Evolutionary conservation across 2,329 filamentous ascomycete genomes (phyloP).

Genomic region (Penicillium sp.): DNA sequence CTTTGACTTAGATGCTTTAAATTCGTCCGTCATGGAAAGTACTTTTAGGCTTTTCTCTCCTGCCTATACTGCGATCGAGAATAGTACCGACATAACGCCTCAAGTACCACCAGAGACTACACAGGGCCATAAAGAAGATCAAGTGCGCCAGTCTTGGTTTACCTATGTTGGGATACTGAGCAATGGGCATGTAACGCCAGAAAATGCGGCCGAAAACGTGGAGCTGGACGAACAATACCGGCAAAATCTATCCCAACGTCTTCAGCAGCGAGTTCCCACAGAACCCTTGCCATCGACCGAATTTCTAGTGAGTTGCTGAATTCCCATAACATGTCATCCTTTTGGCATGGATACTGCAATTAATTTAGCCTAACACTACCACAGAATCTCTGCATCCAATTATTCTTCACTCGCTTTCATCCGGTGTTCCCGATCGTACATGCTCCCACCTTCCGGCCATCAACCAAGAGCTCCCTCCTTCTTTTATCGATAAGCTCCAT

Average conservation of each 20-base stretch:
- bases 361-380: neutral
- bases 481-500: conserved; percentile 31
- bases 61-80: neutral
- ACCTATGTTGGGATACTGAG: conserved; percentile 26
- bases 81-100: neutral
- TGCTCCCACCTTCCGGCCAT: conserved; percentile 27
- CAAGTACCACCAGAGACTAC: neutral
- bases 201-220: conserved; percentile 19
- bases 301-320: conserved; percentile 16
- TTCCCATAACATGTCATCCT: no score
- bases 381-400: conserved; percentile 30
- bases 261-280: conserved; percentile 17
- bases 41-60: conserved; percentile 10
- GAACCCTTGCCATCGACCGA: conserved; percentile 19
- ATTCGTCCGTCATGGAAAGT: conserved; percentile 16
- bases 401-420: conserved; percentile 29
- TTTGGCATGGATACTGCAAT: no score
- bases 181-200: conserved; percentile 25
- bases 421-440: conserved; percentile 30
- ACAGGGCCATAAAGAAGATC: conserved; percentile 13
- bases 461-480: conserved; percentile 24
- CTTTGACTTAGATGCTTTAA: conserved; percentile 27
- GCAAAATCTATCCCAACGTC: conserved; percentile 11
- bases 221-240: conserved; percentile 22
- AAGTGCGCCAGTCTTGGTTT: conserved; percentile 18